Evolutionary conservation across 1,284 basidiomycete genomes (phyloP).

Genomic region (Apiotrichum akiyoshidainum): DNA sequence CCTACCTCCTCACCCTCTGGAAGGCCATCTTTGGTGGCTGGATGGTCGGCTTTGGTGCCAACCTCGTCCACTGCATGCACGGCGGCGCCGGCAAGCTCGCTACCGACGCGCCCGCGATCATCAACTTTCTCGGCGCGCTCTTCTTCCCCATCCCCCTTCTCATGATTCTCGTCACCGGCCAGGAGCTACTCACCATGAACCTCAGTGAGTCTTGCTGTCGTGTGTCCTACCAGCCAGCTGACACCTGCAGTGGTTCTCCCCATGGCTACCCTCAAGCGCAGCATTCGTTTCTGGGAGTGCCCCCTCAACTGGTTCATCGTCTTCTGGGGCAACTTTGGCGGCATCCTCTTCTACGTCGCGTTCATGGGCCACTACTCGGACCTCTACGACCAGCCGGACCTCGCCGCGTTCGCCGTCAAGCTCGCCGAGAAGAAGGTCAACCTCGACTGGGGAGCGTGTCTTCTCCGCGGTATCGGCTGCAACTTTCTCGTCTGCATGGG

Average conservation of each 20-base stretch:
- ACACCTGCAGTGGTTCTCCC: constrained; percentile 20
- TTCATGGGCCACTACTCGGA: constrained; percentile 30
- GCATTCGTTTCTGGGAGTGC: constrained; percentile 26
- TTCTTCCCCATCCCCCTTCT: constrained; percentile 30
- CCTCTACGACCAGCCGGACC: constrained; percentile 15
- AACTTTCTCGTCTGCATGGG: constrained; percentile 39
- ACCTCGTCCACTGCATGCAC: constrained; percentile 24
- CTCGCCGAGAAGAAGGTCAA: constrained; percentile 24
- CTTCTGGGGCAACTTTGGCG: constrained; percentile 47
- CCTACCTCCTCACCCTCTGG: constrained; percentile 25
- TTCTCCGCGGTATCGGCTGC: constrained; percentile 47
- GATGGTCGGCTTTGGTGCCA: constrained; percentile 31
- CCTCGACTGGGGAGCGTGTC: constrained; percentile 28
- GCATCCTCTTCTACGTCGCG: constrained; percentile 38
- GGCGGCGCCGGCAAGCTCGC: constrained; percentile 21
- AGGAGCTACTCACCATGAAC: constrained; percentile 28
- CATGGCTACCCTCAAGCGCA: constrained; percentile 25
- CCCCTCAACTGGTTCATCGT: constrained; percentile 43
- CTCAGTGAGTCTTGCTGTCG: constrained; percentile 18
- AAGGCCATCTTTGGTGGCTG: constrained; percentile 30
- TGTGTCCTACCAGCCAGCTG: background rate
- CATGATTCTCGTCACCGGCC: constrained; percentile 30
- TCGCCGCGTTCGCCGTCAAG: constrained; percentile 18
- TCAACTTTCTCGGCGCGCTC: constrained; percentile 24
- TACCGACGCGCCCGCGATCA: constrained; percentile 23